Evolutionary conservation across 352 stramenopile genomes (phyloP).

Genomic region (Phytophthora sojae): DNA sequence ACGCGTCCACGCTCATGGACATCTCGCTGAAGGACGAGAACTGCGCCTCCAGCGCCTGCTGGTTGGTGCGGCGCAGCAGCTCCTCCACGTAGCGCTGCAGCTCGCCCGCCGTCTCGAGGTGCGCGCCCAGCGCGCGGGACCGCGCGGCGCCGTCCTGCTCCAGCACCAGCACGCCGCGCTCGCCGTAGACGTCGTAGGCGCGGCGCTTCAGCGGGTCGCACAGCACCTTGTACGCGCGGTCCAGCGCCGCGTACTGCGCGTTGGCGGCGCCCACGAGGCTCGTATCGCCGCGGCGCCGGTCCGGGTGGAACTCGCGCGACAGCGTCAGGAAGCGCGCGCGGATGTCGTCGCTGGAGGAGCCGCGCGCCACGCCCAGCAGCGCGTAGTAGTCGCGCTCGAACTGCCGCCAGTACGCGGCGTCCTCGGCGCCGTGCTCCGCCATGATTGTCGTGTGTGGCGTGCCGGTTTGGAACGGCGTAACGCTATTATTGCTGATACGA

Average conservation of each 20-base stretch:
- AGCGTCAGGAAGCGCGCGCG: slow-evolving; percentile 71
- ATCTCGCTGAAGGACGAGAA: slow-evolving; percentile 87
- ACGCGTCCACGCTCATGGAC: slow-evolving; percentile 82
- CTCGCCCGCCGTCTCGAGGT: slow-evolving; percentile 59
- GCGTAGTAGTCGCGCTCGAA: slow-evolving; percentile 86
- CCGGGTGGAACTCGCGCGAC: slow-evolving; percentile 88
- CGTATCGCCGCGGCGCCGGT: slow-evolving; percentile 52
- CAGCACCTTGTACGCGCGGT: slow-evolving; percentile 87
- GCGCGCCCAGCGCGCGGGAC: slow-evolving; percentile 47
- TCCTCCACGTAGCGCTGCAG: slow-evolving; percentile 62
- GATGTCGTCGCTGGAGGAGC: slow-evolving; percentile 55
- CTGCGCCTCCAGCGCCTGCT: slow-evolving; percentile 74
- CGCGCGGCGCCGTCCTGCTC: slow-evolving; percentile 59
- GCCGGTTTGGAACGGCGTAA: too few species aligned
- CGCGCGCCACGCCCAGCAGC: slow-evolving; percentile 65
- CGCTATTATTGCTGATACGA: too few species aligned
- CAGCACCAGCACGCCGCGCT: slow-evolving; percentile 69
- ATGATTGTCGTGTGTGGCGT: too few species aligned
- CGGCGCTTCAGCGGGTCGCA: slow-evolving; percentile 68
- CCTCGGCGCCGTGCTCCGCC: too few species aligned
- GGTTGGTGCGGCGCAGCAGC: slow-evolving; percentile 68
- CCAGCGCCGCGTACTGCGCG: slow-evolving; percentile 78
- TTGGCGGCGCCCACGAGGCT: slow-evolving; percentile 73
- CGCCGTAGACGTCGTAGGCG: slow-evolving; percentile 83
- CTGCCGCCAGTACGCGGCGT: too few species aligned